Conservation (phyloP, 192 early-diverging fungal genomes). For the Coemansia sp. region DNA sequence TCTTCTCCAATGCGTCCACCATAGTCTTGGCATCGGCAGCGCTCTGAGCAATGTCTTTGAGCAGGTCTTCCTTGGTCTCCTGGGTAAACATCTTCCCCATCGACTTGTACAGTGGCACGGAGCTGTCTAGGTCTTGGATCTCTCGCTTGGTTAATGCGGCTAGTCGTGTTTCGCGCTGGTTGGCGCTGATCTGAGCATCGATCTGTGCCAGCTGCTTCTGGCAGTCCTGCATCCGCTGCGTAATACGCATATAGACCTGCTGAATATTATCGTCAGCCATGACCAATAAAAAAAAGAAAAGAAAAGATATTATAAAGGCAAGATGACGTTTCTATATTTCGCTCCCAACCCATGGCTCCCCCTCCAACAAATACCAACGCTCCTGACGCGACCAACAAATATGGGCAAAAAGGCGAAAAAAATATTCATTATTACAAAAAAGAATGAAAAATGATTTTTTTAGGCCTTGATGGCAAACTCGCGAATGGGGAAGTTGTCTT, state of each 20-base stretch:
- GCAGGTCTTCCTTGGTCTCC: conserved; percentile 25
- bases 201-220: conserved; percentile 46
- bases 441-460: conserved; percentile 10
- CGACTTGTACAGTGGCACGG: conserved; percentile 39
- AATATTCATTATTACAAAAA: background rate
- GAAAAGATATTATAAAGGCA: no score
- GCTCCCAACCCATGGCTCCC: no score
- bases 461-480: conserved; percentile 89
- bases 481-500: conserved; percentile 84
- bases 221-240: conserved; percentile 40
- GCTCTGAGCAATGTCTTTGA: conserved; percentile 32
- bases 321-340: background rate
- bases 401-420: background rate
- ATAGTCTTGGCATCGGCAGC: conserved; percentile 9
- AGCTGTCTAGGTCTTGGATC: conserved; percentile 29
- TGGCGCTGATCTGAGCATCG: conserved; percentile 37
- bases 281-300: background rate
- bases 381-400: no score
- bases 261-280: conserved; percentile 43
- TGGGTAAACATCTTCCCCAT: conserved; percentile 55
- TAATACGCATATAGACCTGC: conserved; percentile 45
- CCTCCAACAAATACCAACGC: no score
- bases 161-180: conserved; percentile 48
- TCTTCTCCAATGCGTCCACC: conserved; percentile 42
- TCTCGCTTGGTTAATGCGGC: conserved; percentile 47